phyloP scores from a whole-genome alignment of 805 yeast species.

The Candida awuae region DNA sequence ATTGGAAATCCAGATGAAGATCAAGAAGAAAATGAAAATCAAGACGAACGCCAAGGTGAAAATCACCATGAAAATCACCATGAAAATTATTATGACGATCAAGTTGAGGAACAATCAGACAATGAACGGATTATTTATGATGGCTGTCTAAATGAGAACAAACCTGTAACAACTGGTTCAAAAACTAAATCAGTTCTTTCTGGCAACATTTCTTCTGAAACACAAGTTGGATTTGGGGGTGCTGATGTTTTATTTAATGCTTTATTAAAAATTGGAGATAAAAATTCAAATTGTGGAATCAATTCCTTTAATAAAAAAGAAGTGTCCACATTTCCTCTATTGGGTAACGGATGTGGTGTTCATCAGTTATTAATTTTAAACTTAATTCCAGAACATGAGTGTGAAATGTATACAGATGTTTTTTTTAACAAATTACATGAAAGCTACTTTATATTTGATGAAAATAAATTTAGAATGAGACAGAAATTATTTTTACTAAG shows the following conservation, averaged over 20 bases:
- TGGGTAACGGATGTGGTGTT: slow-evolving; percentile 5
- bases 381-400: slow-evolving; percentile 20
- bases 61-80: too few relatives aligned
- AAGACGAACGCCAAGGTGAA: too few relatives aligned
- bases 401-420: slow-evolving; percentile 24
- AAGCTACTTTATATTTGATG: slow-evolving; percentile 30
- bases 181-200: too few relatives aligned
- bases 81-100: too few relatives aligned
- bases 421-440: slow-evolving; percentile 33
- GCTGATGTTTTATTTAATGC: slow-evolving; percentile 13
- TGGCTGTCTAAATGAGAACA: too few relatives aligned
- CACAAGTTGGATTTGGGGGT: slow-evolving; percentile 15
- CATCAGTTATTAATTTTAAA: slow-evolving; percentile 16
- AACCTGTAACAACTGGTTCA: too few relatives aligned
- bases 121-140: too few relatives aligned
- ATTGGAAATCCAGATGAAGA: too few relatives aligned
- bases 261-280: slow-evolving; percentile 12
- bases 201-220: too few relatives aligned
- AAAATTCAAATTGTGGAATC: slow-evolving; percentile 3
- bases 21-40: too few relatives aligned
- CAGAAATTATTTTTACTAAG: slow-evolving; percentile 27
- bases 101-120: too few relatives aligned
- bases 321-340: slow-evolving; percentile 1
- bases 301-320: too few relatives aligned
- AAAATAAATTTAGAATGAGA: slow-evolving; percentile 19